Evolutionary conservation across 2,329 filamentous ascomycete species (phyloP), one percentile per base, ranked within the genome.

Genomic region (Aureobasidium sp.): DNA sequence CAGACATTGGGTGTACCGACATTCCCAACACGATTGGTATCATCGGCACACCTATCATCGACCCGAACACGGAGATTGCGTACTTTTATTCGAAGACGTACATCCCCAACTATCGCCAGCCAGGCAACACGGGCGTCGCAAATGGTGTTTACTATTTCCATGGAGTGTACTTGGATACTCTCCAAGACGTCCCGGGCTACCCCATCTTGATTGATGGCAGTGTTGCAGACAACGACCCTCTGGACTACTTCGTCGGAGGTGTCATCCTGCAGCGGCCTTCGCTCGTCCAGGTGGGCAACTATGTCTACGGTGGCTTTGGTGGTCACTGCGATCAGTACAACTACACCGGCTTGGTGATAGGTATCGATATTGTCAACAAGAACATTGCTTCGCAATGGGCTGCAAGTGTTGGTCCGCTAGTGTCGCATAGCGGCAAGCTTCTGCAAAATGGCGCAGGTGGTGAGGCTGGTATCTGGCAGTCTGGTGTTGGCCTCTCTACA

Each of bases 1-100:
- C 76, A 5, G 81, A 83, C 61, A 70, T 82, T 42, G 75, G 77
- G 9, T 83, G 80, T 64, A 75, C 75, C 34, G 80, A 81, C 62
- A 77, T 82, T 42, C 76, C 78, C 11, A 76, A 79, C n/a, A 73
- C 72, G 14, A 72, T 79, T 15, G 79, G 79, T 5, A 71, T 81
- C 25, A 80, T 74, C 2, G 76, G 60, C 63, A 70, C 64, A 9
- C 64, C 60, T 5, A 52, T 64, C 5, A 65, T 65, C 22, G 64
- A 65, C 20, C 39, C 39, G 6, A n/a, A 17, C 1, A 42, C 39
- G 7, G 39, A 42, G 3, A 20, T 42, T 9, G 39, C 39, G 8
- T 42, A 42, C 17, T 42, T 42, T 8, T 42, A n/a, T 8, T n/a
- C 39, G 1, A 42, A 42, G 39, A 42, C 39, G 2, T 42, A 42